phyloP scores from a whole-genome alignment of 78 protist species.

The Dictyostelium purpureum region DNA sequence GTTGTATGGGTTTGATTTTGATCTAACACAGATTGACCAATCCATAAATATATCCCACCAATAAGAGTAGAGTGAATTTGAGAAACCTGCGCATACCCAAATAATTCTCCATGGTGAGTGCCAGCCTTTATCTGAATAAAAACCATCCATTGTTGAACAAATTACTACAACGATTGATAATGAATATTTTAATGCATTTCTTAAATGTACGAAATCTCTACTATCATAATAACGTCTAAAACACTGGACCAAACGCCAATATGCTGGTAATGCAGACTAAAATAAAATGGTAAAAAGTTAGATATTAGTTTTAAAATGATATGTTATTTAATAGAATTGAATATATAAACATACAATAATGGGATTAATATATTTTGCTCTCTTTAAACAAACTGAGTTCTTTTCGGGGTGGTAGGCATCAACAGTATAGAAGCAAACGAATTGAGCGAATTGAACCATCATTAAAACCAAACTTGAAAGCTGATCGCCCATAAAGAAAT shows the following conservation, averaged over 20 bases:
- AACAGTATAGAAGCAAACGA: conserved; percentile 51
- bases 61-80: conserved; percentile 30
- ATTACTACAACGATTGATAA: conserved; percentile 36
- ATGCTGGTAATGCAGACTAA: conserved; percentile 76
- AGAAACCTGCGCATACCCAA: conserved; percentile 37
- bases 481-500: conserved; percentile 79
- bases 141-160: conserved; percentile 50
- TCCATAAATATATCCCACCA: conserved; percentile 76
- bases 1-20: conserved; percentile 6
- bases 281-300: not conserved
- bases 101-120: conserved; percentile 33
- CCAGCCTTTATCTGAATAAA: conserved; percentile 27
- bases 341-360: conserved; percentile 10
- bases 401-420: not conserved
- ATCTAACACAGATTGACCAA: conserved; percentile 44
- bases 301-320: not conserved
- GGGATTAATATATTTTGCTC: conserved; percentile 38
- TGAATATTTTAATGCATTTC: conserved; percentile 70
- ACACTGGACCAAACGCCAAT: conserved; percentile 86
- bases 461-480: conserved; percentile 27
- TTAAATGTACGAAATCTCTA: conserved; percentile 61
- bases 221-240: conserved; percentile 84
- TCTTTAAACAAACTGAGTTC: not conserved
- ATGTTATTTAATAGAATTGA: not conserved
- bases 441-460: conserved; percentile 44